Evolutionary conservation across 2,329 filamentous ascomycete genomes (phyloP).

Genomic region (Falciphora oryzae): DNA sequence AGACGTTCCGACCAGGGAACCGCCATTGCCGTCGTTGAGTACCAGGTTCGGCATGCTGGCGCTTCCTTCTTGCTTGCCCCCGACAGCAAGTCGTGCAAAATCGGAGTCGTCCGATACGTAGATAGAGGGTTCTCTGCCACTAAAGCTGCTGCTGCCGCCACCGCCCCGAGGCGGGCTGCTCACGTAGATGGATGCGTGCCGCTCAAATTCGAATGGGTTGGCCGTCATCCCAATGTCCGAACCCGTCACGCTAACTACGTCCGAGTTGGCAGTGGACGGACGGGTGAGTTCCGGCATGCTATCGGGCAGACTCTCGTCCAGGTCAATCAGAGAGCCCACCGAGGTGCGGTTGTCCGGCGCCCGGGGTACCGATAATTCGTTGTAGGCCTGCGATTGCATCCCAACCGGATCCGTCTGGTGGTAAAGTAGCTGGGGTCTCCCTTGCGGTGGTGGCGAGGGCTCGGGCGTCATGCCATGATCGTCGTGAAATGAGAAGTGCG

Average conservation of each 20-base stretch:
- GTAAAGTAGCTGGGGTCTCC: slow-evolving; percentile 37
- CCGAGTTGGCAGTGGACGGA: slow-evolving; percentile 56
- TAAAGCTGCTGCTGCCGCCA: slow-evolving; percentile 23
- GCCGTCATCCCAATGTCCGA: slow-evolving; percentile 46
- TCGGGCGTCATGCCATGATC: slow-evolving; percentile 20
- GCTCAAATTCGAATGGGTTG: slow-evolving; percentile 58
- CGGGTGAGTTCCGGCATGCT: slow-evolving; percentile 43
- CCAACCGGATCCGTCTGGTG: slow-evolving; percentile 40
- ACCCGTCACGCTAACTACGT: slow-evolving; percentile 48
- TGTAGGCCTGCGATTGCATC: slow-evolving; percentile 31
- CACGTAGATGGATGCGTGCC: slow-evolving; percentile 51
- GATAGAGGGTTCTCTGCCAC: slow-evolving; percentile 49
- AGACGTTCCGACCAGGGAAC: neutral
- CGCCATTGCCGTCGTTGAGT: slow-evolving; percentile 18
- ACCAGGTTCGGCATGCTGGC: slow-evolving; percentile 10
- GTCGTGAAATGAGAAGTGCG: slow-evolving; percentile 35
- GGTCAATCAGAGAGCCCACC: slow-evolving; percentile 29
- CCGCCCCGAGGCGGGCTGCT: slow-evolving; percentile 14
- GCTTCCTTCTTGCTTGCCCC: slow-evolving; percentile 9
- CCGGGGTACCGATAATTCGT: slow-evolving; percentile 24
- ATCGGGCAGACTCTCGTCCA: slow-evolving; percentile 34
- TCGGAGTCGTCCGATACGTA: slow-evolving; percentile 56
- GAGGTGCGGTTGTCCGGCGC: slow-evolving; percentile 28
- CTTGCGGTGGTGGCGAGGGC: slow-evolving; percentile 17
- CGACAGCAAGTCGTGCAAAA: slow-evolving; percentile 31